Conservation (phyloP, 306 rosid species). For the Rosa rugosa region DNA sequence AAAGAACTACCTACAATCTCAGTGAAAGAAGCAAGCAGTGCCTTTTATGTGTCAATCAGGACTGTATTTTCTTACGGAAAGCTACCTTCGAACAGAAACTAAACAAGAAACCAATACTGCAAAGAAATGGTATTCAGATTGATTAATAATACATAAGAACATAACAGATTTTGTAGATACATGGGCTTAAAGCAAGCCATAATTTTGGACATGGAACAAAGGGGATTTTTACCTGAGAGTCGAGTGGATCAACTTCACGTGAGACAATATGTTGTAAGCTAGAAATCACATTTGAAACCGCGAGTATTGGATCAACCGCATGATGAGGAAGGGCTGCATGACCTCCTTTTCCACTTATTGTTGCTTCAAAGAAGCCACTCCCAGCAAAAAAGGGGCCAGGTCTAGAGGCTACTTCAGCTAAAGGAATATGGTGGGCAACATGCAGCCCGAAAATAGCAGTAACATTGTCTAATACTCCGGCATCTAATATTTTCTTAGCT, state of each 20-base stretch:
- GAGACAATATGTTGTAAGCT: constrained; percentile 87
- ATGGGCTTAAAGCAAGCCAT: background rate
- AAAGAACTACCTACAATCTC: background rate
- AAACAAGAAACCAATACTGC: background rate
- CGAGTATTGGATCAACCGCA: constrained; percentile 79
- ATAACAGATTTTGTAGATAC: background rate
- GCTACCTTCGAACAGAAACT: background rate
- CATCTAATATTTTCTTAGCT: constrained; percentile 57
- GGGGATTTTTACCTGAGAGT: constrained; percentile 53
- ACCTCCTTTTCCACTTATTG: constrained; percentile 78
- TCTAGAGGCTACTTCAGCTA: constrained; percentile 60
- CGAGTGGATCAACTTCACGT: constrained; percentile 88
- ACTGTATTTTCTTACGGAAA: background rate
- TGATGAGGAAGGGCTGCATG: constrained; percentile 92
- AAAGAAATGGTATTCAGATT: background rate
- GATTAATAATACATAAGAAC: background rate
- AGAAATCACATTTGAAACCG: constrained; percentile 78
- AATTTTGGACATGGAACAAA: constrained; percentile 1
- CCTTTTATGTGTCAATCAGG: background rate
- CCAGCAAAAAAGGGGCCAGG: constrained; percentile 74
- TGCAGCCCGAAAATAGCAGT: constrained; percentile 82
- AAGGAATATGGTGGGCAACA: constrained; percentile 35
- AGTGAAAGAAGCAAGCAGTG: background rate
- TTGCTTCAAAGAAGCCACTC: constrained; percentile 78
- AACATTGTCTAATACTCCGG: constrained; percentile 70